These are phyloP conservation scores for Zymoseptoria tritici DNA, from an alignment of 2,329 filamentous ascomycete species.

Conservation along the genomic window DNA sequence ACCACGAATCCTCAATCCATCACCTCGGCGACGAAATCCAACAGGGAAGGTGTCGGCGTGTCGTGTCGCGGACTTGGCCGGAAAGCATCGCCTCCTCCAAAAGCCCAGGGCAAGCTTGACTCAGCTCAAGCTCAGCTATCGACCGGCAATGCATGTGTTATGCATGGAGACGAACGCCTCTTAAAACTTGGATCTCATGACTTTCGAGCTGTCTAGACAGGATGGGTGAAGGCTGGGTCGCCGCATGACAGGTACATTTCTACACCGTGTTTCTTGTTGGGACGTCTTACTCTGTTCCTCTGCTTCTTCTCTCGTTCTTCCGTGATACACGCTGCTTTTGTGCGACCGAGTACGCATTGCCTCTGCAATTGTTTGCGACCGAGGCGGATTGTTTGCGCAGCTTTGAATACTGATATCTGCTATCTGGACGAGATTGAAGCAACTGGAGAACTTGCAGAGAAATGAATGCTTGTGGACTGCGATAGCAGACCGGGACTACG, in stretches of 20 bases:
- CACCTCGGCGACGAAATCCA: not conserved
- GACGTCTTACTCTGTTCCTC: not conserved
- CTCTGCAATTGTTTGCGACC: not conserved
- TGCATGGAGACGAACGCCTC: not conserved
- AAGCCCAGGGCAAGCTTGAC: not conserved
- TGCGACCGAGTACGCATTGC: not conserved
- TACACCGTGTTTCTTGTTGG: not conserved
- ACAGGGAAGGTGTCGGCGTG: not conserved
- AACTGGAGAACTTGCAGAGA: not conserved
- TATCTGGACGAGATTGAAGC: not conserved
- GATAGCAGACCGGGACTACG: not conserved
- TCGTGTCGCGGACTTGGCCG: not conserved
- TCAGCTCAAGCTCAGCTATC: not conserved
- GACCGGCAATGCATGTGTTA: not conserved
- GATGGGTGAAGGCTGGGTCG: not conserved
- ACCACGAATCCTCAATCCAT: not conserved
- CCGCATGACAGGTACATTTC: not conserved
- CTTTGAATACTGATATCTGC: not conserved
- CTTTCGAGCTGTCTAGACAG: not conserved
- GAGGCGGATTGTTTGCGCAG: not conserved
- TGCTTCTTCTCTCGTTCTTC: not conserved
- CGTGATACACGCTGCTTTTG: not conserved
- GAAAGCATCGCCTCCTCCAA: not conserved
- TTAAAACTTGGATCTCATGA: not conserved
- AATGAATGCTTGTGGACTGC: not conserved